Base-by-base conservation (phyloP, 2,329 filamentous ascomycete genomes). In the Ophiostoma himal-ulmi region DNA sequence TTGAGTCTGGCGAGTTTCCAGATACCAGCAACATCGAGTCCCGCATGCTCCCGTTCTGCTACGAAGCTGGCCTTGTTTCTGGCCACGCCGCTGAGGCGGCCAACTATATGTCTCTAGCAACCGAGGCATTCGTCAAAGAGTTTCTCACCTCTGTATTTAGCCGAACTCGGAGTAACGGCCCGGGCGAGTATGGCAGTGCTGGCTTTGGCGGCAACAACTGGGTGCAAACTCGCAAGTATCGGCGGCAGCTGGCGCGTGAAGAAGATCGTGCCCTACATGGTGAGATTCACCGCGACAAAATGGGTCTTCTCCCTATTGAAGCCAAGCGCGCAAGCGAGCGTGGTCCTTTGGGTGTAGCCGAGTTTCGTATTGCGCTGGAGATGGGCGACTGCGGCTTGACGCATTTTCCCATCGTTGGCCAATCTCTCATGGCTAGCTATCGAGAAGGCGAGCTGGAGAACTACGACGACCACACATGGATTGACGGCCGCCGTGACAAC, bases 141-240 rank as follows among this genome's bases (percentile, higher is more conserved):
- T 81, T 89, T 22, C 79, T 91, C 70, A 85, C 87, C 1, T 83
- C 85, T 7, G 83, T 90, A 8, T 89, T 90, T 73, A 86, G 84
- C 73, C 85, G 88, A 68, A 90, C 88, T 1, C 82, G 87, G 72
- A 86, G 85, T 75, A 90, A 91, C 75, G 87, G 86, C 0, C 86
- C 88, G 3, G 87, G 87, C 39, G 85, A 88, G 72, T 85, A 84
- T 22, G 87, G 85, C 10, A 87, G 82, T 71, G 85, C 86, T 68
- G 87, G 87, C 2, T 88, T 88, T 70, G 89, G 89, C 3, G 89
- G 88, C 60, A 86, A 86, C 60, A 85, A 84, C 48, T 92, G 90
- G 83, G 87, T 97, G 71, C 90, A 93, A 78, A 96, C 93, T 2
- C 86, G 89, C 74, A 89, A 88, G 71, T 97, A 94, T 79, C 88